Percentiles rank a stretch among this genome's conserved stretches.
phyloP scores from a whole-genome alignment of 331 rosid species.

The Phaseolus coccineus region DNA sequence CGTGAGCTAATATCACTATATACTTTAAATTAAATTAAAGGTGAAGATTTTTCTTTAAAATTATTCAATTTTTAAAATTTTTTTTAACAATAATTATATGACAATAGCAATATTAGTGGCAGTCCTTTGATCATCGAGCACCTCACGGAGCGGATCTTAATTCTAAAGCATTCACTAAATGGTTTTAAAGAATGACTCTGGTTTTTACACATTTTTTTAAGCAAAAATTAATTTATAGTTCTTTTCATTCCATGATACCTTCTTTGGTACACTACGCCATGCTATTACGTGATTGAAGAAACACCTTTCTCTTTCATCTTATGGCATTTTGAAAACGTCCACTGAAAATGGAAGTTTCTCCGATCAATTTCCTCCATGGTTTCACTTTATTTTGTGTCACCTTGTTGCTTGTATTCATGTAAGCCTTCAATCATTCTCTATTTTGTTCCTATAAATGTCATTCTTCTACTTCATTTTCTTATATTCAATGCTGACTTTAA shows the following conservation, averaged over 20 bases:
- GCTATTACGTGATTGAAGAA: slow-evolving; percentile 45
- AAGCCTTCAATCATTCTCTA: slow-evolving; percentile 42
- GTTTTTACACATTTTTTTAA: slow-evolving; percentile 2
- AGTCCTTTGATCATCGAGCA: slow-evolving; percentile 46
- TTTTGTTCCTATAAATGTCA: background rate
- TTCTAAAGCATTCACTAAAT: background rate
- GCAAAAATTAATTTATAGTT: slow-evolving; percentile 43
- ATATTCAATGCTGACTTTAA: background rate
- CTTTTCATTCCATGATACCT: slow-evolving; percentile 23
- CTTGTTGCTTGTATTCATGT: slow-evolving; percentile 69
- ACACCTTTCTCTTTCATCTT: slow-evolving; percentile 35
- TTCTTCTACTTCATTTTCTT: slow-evolving; percentile 7
- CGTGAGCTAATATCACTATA: background rate
- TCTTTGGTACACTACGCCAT: slow-evolving; percentile 9
- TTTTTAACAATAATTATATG: too few species aligned
- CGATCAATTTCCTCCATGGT: slow-evolving; percentile 58
- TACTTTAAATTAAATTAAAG: background rate
- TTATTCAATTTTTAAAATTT: background rate
- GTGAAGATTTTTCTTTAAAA: background rate
- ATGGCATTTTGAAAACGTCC: slow-evolving; percentile 37
- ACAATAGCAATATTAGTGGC: slow-evolving; percentile 3
- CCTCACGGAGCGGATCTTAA: slow-evolving; percentile 75
- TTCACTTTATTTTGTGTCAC: slow-evolving; percentile 60
- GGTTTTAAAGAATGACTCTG: background rate
- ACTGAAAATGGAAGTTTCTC: slow-evolving; percentile 65